Evolutionary conservation across 805 yeast species (phyloP).

Genomic region (Candida dajiaensis): DNA sequence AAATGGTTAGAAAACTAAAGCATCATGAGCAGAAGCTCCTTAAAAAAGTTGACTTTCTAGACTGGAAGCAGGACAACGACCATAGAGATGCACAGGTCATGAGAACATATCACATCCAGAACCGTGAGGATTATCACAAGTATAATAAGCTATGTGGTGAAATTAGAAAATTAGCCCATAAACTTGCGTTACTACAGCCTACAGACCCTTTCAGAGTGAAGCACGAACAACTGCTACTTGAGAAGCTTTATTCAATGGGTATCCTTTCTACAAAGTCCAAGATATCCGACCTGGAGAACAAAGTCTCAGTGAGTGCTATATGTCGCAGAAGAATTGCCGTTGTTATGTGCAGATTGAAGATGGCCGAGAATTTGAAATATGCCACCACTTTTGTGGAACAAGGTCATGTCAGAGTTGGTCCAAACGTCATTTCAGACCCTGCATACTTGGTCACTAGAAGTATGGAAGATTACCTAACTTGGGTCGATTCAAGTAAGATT

Average conservation of each 20-base stretch:
- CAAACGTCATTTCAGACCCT: slow-evolving; percentile 91
- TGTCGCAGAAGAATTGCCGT: slow-evolving; percentile 92
- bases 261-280: slow-evolving; percentile 82
- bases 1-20: slow-evolving; percentile 81
- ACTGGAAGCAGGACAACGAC: slow-evolving; percentile 95
- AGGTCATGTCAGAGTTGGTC: slow-evolving; percentile 97
- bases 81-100: slow-evolving; percentile 96
- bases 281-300: slow-evolving; percentile 86
- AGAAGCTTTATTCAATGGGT: slow-evolving; percentile 86
- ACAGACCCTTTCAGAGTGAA: slow-evolving; percentile 81
- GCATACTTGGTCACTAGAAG: slow-evolving; percentile 89
- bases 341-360: slow-evolving; percentile 87
- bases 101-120: slow-evolving; percentile 89
- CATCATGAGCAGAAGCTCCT: slow-evolving; percentile 93
- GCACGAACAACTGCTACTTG: slow-evolving; percentile 83
- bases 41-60: slow-evolving; percentile 92
- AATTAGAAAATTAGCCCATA: slow-evolving; percentile 80
- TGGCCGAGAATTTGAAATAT: slow-evolving; percentile 86
- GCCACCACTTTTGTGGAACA: slow-evolving; percentile 92
- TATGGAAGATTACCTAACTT: slow-evolving; percentile 93
- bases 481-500: slow-evolving; percentile 97
- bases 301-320: slow-evolving; percentile 84
- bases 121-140: slow-evolving; percentile 92
- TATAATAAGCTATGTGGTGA: slow-evolving; percentile 93
- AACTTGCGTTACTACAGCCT: slow-evolving; percentile 78